Evolutionary conservation across 352 stramenopile genomes (phyloP).

Genomic region (Pythium phragmitis): DNA sequence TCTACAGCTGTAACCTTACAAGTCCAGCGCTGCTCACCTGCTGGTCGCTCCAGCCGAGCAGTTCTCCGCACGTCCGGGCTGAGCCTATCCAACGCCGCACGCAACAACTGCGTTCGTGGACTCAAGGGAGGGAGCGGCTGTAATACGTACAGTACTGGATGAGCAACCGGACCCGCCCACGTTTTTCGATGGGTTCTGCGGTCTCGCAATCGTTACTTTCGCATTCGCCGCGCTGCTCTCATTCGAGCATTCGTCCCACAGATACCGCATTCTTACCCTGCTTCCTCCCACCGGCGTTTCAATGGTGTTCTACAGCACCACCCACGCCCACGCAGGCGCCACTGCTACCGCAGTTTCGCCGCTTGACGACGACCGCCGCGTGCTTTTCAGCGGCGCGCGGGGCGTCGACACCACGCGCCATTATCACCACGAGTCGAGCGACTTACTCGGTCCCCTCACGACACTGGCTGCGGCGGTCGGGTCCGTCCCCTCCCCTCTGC

Average conservation of each 20-base stretch:
- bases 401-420: not conserved
- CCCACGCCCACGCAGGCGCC: not conserved
- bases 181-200: too few relatives aligned
- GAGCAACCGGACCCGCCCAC: too few relatives aligned
- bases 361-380: not conserved
- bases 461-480: not conserved
- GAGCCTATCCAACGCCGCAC: not conserved
- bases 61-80: not conserved
- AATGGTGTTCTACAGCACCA: constrained; percentile 6
- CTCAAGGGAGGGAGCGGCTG: too few relatives aligned
- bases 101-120: too few relatives aligned
- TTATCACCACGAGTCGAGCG: not conserved
- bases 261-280: not conserved
- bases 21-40: constrained; percentile 2
- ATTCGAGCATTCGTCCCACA: not conserved
- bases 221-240: not conserved
- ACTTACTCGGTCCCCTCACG: not conserved
- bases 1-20: not conserved
- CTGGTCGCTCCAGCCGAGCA: not conserved
- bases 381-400: not conserved
- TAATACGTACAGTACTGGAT: too few relatives aligned
- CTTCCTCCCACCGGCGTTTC: not conserved
- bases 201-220: not conserved
- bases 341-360: not conserved
- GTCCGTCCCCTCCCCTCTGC: not conserved